Base-by-base conservation (phyloP, 106 monocot genomes). In the Cymbidium sinense region DNA sequence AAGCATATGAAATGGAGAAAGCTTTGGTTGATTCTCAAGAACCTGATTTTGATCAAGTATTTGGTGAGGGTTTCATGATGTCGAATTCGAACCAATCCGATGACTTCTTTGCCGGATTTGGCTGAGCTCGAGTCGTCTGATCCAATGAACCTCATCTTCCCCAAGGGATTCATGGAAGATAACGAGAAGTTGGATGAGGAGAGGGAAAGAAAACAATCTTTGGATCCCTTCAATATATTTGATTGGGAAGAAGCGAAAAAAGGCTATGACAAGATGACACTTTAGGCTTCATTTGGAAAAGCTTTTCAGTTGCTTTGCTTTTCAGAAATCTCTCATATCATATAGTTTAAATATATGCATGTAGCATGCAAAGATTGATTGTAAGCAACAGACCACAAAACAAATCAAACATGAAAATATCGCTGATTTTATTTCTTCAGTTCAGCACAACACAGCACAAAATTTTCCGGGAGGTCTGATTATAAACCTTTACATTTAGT, bases 141-240 rank as follows among this genome's bases (percentile, higher is more conserved):
- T 43, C 61, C 61, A 0, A 69, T 67, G 27, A 65, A 77, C 52
- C 70, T 70, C 55, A n/a, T 13, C 23, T 27, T 43, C 37, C 27
- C 41, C 67, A 76, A 79, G 39, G 82, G 83, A 70, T 79, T 30
- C 77, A 76, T 55, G 34, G 76, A 34, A 34, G 78, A 41, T 31
- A 29, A 62, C 34, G 41, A 1, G 11, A 15, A 44, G 44, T 1
- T 58, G 19, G 43, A 74, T 61, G 62, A 76, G 50, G 44, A 78
- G 28, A 47, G 36, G 50, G 81, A 30, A 33, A 41, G 72, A 36
- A n/a, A 35, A 8, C 33, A 39, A 12, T 1, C 37, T 23, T n/a
- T 83, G 69, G 88, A 90, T 71, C 81, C 83, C 51, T 89, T 88
- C 82, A 71, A 75, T 73, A 77, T 93, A 37, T 83, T 93, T 88